These are phyloP conservation scores for Zygoascus meyerae DNA, from an alignment of 1,139 yeast genomes.

Conservation along the genomic window DNA sequence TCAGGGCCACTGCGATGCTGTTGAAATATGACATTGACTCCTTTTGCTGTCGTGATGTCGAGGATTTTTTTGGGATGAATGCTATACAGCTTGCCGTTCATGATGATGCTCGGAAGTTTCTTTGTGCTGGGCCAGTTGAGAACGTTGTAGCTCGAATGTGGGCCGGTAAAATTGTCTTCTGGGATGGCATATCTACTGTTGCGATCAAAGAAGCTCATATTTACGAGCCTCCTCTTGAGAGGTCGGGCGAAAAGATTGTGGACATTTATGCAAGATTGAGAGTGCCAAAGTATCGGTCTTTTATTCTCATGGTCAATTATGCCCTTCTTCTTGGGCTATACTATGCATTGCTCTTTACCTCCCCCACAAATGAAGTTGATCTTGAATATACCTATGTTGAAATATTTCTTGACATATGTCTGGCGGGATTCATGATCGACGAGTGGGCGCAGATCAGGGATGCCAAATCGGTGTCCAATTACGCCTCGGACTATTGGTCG, in stretches of 20 bases:
- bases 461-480: conserved; percentile 28
- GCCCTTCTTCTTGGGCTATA: conserved; percentile 27
- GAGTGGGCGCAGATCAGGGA: conserved; percentile 31
- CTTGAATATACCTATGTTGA: conserved; percentile 20
- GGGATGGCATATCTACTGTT: conserved; percentile 28
- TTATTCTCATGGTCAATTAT: conserved; percentile 31
- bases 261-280: conserved; percentile 31
- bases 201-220: conserved; percentile 25
- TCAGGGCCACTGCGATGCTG: neutral
- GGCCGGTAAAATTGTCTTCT: conserved; percentile 33
- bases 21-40: conserved; percentile 3
- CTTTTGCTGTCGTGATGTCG: conserved; percentile 7
- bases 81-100: conserved; percentile 31
- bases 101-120: conserved; percentile 26
- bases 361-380: conserved; percentile 5
- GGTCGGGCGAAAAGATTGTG: neutral
- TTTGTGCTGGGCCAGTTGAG: conserved; percentile 27
- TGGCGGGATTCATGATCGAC: conserved; percentile 31
- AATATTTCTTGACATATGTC: conserved; percentile 30
- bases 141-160: conserved; percentile 29
- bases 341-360: conserved; percentile 23
- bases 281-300: conserved; percentile 30
- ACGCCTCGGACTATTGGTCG: conserved; percentile 31
- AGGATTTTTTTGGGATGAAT: conserved; percentile 6
- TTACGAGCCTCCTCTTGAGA: conserved; percentile 17